A percentile compares a stretch with the other conserved stretches of the same genome.
These are phyloP conservation scores for Polysphondylium violaceum DNA, from an alignment of 78 protist genomes.

Conservation along the genomic window DNA sequence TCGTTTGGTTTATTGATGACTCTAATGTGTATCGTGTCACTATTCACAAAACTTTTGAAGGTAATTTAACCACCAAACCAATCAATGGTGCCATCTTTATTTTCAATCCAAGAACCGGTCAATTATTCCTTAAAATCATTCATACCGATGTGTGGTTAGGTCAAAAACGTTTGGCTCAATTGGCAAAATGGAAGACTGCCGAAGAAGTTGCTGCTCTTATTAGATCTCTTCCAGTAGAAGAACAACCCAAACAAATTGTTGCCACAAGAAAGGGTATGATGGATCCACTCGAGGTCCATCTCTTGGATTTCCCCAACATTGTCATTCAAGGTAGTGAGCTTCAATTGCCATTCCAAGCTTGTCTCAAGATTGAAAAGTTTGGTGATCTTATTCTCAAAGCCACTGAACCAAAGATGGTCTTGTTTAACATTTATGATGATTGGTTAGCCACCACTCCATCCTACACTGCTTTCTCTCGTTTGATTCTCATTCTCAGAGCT, in stretches of 20 bases:
- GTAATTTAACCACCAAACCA: slow-evolving; percentile 95
- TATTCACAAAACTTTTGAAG: slow-evolving; percentile 99
- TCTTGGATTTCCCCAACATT: slow-evolving; percentile 96
- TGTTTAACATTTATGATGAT: slow-evolving; percentile 99
- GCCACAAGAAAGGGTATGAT: slow-evolving; percentile 98
- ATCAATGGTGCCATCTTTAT: slow-evolving; percentile 99
- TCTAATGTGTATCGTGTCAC: slow-evolving; percentile 99
- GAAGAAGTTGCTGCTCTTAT: slow-evolving; percentile 99
- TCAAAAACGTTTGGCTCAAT: slow-evolving; percentile 99
- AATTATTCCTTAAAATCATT: slow-evolving; percentile 98
- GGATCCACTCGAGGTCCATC: slow-evolving; percentile 99
- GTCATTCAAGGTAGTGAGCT: slow-evolving; percentile 99
- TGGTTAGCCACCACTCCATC: slow-evolving; percentile 97
- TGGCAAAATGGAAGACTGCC: slow-evolving; percentile 99
- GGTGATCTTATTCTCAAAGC: slow-evolving; percentile 99
- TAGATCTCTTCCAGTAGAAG: slow-evolving; percentile 98
- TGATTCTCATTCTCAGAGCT: slow-evolving; percentile 98
- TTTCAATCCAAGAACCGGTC: slow-evolving; percentile 99
- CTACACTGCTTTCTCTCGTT: slow-evolving; percentile 98
- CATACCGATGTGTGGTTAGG: slow-evolving; percentile 99
- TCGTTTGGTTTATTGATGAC: slow-evolving; percentile 99
- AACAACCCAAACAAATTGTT: slow-evolving; percentile 99
- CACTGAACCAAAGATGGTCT: slow-evolving; percentile 98
- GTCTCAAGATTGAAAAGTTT: slow-evolving; percentile 97
- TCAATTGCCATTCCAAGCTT: slow-evolving; percentile 98